phyloP scores from a whole-genome alignment of 495 filamentous ascomycete species.

The Penicillium waksmanii region DNA sequence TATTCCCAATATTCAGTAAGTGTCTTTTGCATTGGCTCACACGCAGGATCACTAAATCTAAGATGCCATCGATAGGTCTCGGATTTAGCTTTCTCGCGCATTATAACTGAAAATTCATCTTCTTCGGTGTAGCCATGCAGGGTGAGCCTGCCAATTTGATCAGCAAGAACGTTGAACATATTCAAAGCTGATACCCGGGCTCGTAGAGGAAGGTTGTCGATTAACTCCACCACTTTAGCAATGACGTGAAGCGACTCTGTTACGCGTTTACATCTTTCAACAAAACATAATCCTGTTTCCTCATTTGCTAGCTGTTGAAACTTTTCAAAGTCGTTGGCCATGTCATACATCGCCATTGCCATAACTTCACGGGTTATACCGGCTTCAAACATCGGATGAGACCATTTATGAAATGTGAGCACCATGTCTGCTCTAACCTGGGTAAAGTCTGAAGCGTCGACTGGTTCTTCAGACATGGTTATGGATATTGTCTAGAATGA shows the following conservation, averaged over 20 bases:
- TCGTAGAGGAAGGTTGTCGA: background rate
- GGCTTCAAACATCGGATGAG: too few relatives aligned
- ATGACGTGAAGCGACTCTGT: background rate
- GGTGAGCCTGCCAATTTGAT: background rate
- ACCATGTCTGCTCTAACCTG: too few relatives aligned
- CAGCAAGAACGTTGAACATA: background rate
- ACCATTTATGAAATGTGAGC: too few relatives aligned
- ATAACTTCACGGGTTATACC: too few relatives aligned
- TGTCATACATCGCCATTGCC: too few relatives aligned
- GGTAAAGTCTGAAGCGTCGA: too few relatives aligned
- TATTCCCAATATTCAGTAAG: background rate
- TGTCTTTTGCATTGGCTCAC: background rate
- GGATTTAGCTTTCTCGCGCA: background rate
- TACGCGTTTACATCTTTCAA: background rate
- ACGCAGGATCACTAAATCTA: background rate
- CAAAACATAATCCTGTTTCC: background rate
- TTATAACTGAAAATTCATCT: background rate
- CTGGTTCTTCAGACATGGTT: too few relatives aligned
- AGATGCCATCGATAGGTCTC: background rate
- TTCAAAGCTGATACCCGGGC: background rate
- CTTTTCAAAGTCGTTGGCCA: too few relatives aligned
- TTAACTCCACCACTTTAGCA: background rate
- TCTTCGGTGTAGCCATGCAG: background rate
- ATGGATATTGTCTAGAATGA: too few relatives aligned
- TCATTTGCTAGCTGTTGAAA: too few relatives aligned